Base-by-base conservation (phyloP, 2,329 filamentous ascomycete species). In the Laburnicola sp. region DNA sequence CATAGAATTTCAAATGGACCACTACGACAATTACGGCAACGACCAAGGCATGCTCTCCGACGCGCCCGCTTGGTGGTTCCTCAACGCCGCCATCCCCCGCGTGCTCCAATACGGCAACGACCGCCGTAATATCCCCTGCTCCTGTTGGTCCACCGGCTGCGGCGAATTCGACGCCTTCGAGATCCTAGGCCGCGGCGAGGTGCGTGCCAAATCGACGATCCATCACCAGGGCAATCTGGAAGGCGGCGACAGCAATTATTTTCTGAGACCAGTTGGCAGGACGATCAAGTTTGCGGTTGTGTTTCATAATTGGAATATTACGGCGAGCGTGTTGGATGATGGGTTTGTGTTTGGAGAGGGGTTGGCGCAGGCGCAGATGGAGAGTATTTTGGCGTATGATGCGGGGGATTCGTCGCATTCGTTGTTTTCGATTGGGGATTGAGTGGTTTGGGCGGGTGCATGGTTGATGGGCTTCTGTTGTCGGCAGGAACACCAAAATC, bases 151-250 rank as follows among this genome's bases (percentile, higher is more conserved):
- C 9, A 78, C 66, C 63, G 84, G 83, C 32, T 91, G 88, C 67
- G 88, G 87, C 62, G 89, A 93, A 74, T 82, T 88, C 56, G 89
- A 93, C 64, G 79, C 91, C 47, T 85, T 87, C 63, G 89, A 92
- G 74, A 80, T 89, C 23, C 82, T 92, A 35, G 78, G 80, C 53
- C 69, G 79, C 0, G 88, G 87, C 26, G 83, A 86, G 68, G 79
- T 75, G 37, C 83, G 83, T 64, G 82, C 83, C 73, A 91, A 88
- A 75, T 85, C 84, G 34, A 89, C 87, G 11, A 78, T 91, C 62
- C 88, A 73, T 54, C 62, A 70, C 28, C 68, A 91, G 73, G 72
- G 73, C 30, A 81, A 83, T 57, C 76, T 81, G 44, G 76, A 82
- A 26, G 86, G 82, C 30, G 87, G 87, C 45, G 83, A 85, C 67